Evolutionary conservation across 805 yeast species (phyloP).

Genomic region (Candida ficus): DNA sequence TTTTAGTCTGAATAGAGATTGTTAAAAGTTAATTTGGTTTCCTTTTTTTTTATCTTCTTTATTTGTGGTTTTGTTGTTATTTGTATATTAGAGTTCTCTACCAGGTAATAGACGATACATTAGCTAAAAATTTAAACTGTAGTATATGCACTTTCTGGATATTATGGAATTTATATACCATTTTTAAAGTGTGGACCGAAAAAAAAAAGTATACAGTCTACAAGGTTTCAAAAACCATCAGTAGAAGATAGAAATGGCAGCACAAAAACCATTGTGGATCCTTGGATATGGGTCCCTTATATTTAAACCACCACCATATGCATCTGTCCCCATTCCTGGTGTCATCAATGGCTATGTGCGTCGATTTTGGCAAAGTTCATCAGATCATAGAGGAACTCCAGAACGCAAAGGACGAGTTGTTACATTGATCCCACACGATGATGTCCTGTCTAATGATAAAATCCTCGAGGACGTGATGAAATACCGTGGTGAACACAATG

Average conservation of each 20-base stretch:
- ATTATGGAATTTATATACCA: too few species aligned
- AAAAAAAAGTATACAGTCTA: too few species aligned
- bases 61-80: not conserved
- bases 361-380: conserved; percentile 87
- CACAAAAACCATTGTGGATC: conserved; percentile 55
- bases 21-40: not conserved
- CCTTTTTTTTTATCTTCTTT: not conserved
- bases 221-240: too few species aligned
- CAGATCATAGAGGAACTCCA: conserved; percentile 88
- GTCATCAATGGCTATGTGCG: conserved; percentile 70
- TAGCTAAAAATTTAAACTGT: too few species aligned
- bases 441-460: conserved; percentile 36
- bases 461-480: conserved; percentile 38
- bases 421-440: conserved; percentile 62
- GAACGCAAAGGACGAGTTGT: conserved; percentile 86
- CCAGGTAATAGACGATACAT: not conserved
- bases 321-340: conserved; percentile 58
- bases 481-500: too few species aligned
- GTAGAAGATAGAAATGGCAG: too few species aligned
- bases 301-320: conserved; percentile 83
- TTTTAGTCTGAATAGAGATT: not conserved
- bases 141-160: too few species aligned
- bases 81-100: conserved; percentile 1
- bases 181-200: too few species aligned
- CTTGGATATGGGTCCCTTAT: conserved; percentile 88